These are phyloP conservation scores for Cornus controversa DNA, from an alignment of 148 eudicot genomes.

Conservation along the genomic window DNA sequence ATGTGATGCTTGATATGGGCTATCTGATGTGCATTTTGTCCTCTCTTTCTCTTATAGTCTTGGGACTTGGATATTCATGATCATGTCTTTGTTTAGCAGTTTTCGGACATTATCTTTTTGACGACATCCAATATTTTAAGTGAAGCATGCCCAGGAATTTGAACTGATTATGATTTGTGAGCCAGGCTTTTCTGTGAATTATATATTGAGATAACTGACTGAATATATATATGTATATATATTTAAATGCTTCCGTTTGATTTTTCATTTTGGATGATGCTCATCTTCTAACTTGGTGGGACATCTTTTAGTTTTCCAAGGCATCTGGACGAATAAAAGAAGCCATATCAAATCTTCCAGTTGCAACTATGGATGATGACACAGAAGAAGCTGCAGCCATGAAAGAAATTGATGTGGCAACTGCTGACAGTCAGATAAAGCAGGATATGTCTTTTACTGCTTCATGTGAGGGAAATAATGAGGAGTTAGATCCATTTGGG, in stretches of 20 bases:
- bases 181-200: neutral
- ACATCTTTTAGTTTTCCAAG: slow-evolving; percentile 71
- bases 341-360: slow-evolving; percentile 65
- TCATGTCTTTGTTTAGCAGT: neutral
- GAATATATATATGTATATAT: neutral
- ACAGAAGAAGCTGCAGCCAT: slow-evolving; percentile 78
- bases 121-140: neutral
- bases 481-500: slow-evolving; percentile 92
- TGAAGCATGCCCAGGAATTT: neutral
- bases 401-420: slow-evolving; percentile 36
- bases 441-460: slow-evolving; percentile 35
- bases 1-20: neutral
- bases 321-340: slow-evolving; percentile 75
- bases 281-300: neutral
- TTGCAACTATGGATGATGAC: slow-evolving; percentile 79
- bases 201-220: too few species aligned
- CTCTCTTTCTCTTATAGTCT: neutral
- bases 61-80: neutral
- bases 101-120: neutral
- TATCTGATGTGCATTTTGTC: neutral
- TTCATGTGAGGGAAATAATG: slow-evolving; percentile 24
- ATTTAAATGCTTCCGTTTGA: neutral
- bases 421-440: slow-evolving; percentile 23
- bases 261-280: neutral
- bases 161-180: neutral